These are phyloP conservation scores for Ustilago trichophora DNA, from an alignment of 1,284 basidiomycete species.

Conservation along the genomic window DNA sequence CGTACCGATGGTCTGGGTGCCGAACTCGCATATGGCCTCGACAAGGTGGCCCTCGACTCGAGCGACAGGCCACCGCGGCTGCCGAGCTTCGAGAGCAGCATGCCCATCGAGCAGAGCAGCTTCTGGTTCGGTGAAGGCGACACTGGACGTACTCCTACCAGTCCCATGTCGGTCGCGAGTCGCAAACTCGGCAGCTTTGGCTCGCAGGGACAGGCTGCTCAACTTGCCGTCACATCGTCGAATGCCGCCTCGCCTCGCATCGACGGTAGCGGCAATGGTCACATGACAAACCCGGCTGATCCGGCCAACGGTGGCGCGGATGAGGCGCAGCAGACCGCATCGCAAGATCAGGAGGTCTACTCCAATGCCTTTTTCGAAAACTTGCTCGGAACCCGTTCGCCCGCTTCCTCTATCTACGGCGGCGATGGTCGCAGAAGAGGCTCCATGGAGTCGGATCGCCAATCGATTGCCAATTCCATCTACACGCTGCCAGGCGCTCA, in stretches of 20 bases:
- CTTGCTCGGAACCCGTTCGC: slow-evolving; percentile 37
- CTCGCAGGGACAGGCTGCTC: slow-evolving; percentile 34
- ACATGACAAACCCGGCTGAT: not conserved
- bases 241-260: slow-evolving; percentile 29
- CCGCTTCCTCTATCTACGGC: slow-evolving; percentile 55
- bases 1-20: slow-evolving; percentile 6
- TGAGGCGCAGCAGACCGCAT: slow-evolving; percentile 25
- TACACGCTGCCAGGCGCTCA: slow-evolving; percentile 45
- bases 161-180: slow-evolving; percentile 26
- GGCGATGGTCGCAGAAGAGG: slow-evolving; percentile 43
- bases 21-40: slow-evolving; percentile 11
- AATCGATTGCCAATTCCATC: slow-evolving; percentile 54
- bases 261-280: slow-evolving; percentile 6
- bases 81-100: slow-evolving; percentile 49
- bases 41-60: slow-evolving; percentile 16
- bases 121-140: slow-evolving; percentile 40
- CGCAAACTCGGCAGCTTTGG: slow-evolving; percentile 39
- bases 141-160: slow-evolving; percentile 15
- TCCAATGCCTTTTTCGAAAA: slow-evolving; percentile 44
- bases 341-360: slow-evolving; percentile 39
- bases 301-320: slow-evolving; percentile 2
- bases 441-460: slow-evolving; percentile 56
- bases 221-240: slow-evolving; percentile 17
- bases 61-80: slow-evolving; percentile 34
- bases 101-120: slow-evolving; percentile 21